A percentile compares a stretch with the other conserved stretches of the same genome.
Conservation (phyloP, 2,329 filamentous ascomycete species). For the Biscogniauxia marginata region DNA sequence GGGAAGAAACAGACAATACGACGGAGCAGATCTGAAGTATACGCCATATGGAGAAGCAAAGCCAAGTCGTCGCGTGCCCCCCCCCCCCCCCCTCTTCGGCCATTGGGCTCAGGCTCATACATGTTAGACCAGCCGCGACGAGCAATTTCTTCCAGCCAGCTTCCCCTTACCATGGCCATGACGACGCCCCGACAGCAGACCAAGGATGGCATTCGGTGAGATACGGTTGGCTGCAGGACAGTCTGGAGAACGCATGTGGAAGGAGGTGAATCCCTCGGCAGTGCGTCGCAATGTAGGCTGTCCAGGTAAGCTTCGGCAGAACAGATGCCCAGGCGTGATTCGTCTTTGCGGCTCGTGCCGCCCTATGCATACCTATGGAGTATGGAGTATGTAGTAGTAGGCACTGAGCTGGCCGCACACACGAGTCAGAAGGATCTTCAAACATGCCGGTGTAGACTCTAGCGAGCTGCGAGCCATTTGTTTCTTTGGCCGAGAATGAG, state of each 20-base stretch:
- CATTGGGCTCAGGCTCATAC: not conserved
- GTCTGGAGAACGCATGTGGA: conserved; percentile 12
- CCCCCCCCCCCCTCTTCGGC: not conserved
- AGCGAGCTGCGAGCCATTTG: not conserved
- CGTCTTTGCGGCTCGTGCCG: conserved; percentile 23
- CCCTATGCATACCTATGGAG: conserved; percentile 10
- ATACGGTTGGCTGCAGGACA: not conserved
- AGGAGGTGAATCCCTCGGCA: conserved; percentile 14
- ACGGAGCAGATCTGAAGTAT: not conserved
- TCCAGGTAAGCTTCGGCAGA: conserved; percentile 14
- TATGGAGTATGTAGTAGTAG: not conserved
- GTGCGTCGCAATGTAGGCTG: conserved; percentile 17
- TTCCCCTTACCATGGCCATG: not conserved
- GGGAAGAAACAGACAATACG: conserved; percentile 15
- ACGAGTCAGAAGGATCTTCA: not conserved
- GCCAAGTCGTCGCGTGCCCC: not conserved
- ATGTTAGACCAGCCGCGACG: not conserved
- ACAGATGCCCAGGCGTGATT: conserved; percentile 20
- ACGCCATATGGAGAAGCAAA: not conserved
- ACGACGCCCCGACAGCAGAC: too few species aligned
- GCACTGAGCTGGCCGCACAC: too few species aligned
- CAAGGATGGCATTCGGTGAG: conserved; percentile 7
- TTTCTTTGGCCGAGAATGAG: not conserved
- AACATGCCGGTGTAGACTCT: not conserved
- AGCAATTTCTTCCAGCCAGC: not conserved